Base-by-base conservation (phyloP, 2,329 filamentous ascomycete species). In the Fusarium solani-melongenae region DNA sequence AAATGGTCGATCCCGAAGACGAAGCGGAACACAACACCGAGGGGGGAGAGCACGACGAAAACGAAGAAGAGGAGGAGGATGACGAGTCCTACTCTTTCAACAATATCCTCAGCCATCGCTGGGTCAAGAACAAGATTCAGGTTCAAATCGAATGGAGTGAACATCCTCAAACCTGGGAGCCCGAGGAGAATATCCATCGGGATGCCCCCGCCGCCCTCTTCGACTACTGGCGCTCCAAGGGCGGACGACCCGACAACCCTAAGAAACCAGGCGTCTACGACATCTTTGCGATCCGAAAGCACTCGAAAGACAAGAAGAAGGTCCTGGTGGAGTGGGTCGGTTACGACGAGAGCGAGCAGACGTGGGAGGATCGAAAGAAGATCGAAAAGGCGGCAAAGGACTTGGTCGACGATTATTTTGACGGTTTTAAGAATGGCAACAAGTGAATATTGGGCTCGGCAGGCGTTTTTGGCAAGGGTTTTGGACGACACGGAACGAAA, bases 301-400 rank as follows among this genome's bases (percentile, higher is more conserved):
- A 83, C 63, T 77, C 74, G 12, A 73, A 70, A 17, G 72, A 78
- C 7, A 77, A 74, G 59, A 76, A 76, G 44, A 73, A 73, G 22
- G 68, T 83, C 33, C 67, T 78, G 10, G 81, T 84, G 2, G 82
- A 83, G 67, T 84, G 82, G 82, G 65, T 82, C 6, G 82, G 82
- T 12, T 83, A 79, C 44, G 75, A 74, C 4, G 63, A 73, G 10
- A 59, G 69, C 11, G 79, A 82, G 1, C 75, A 67, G 6, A 78
- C 79, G 3, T 84, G 82, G 82, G 74, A 81, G 66, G 66, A 77
- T 2, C 69, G 74, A 7, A 53, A 56, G 2, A 66, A 56, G 5
- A 72, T 83, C 0, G 69, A 80, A 41, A 69, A 78, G 63, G 76
- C 78, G 4, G 81, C 80, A 7, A 73, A 76, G 3, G 68, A 70